phyloP scores from a whole-genome alignment of 2,329 filamentous ascomycete genomes.

The Apiospora malaysiana region DNA sequence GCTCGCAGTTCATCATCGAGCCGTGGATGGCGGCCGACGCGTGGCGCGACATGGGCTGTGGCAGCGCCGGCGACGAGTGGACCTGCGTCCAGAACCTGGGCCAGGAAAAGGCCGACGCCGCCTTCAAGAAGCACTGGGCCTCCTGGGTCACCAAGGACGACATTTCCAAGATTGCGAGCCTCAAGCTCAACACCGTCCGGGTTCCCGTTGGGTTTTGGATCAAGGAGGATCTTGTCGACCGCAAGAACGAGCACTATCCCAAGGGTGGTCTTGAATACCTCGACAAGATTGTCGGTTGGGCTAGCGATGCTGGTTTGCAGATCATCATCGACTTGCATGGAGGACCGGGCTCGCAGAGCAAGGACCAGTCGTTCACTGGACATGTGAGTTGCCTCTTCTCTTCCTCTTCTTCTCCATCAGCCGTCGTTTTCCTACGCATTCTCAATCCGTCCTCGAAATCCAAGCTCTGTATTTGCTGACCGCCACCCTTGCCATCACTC shows the following conservation, averaged over 20 bases:
- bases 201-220: constrained; percentile 60
- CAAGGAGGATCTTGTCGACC: constrained; percentile 49
- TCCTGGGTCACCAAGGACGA: constrained; percentile 54
- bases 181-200: constrained; percentile 54
- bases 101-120: constrained; percentile 49
- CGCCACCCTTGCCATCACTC: not conserved
- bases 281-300: constrained; percentile 51
- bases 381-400: constrained; percentile 25
- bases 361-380: constrained; percentile 50
- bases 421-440: too few species aligned
- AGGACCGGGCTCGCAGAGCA: constrained; percentile 50
- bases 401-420: not conserved
- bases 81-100: constrained; percentile 53
- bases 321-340: constrained; percentile 58
- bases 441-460: too few species aligned
- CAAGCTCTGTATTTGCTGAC: not conserved
- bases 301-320: constrained; percentile 50
- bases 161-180: constrained; percentile 49
- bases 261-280: constrained; percentile 41
- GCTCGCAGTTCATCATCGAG: constrained; percentile 56
- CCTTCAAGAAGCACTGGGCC: constrained; percentile 53
- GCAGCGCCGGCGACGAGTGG: constrained; percentile 48
- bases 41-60: constrained; percentile 55
- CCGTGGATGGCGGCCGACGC: constrained; percentile 52
- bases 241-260: constrained; percentile 50